Conservation (phyloP, 805 yeast species). For the Torulaspora indica region DNA sequence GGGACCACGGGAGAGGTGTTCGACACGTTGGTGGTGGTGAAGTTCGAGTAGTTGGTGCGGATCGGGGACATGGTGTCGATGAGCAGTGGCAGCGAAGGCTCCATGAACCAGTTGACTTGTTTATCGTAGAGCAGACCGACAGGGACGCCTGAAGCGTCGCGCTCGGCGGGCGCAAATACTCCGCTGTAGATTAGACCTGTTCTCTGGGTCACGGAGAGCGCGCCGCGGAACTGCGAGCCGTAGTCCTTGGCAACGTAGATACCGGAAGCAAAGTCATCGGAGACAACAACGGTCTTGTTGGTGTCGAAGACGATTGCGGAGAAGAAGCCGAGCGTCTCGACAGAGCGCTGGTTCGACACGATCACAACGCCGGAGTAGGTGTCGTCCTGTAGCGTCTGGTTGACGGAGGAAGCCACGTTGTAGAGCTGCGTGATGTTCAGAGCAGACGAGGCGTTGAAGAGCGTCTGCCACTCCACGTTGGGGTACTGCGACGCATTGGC, state of each 20-base stretch:
- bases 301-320: constrained; percentile 22
- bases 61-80: constrained; percentile 21
- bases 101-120: constrained; percentile 27
- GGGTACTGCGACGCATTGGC: constrained; percentile 12
- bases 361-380: constrained; percentile 25
- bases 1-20: constrained; percentile 25
- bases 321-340: constrained; percentile 30
- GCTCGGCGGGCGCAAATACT: constrained; percentile 23
- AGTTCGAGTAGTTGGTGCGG: constrained; percentile 23
- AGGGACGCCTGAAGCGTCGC: constrained; percentile 17
- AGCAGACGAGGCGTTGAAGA: constrained; percentile 23
- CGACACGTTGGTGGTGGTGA: constrained; percentile 18
- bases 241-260: constrained; percentile 20
- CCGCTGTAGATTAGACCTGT: constrained; percentile 30
- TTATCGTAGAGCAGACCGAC: constrained; percentile 24
- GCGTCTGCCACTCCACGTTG: constrained; percentile 11
- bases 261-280: constrained; percentile 20
- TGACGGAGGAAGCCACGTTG: constrained; percentile 15
- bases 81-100: constrained; percentile 22
- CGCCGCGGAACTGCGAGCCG: constrained; percentile 24
- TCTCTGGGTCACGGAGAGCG: constrained; percentile 22
- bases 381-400: constrained; percentile 13
- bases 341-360: constrained; percentile 21
- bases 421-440: constrained; percentile 28
- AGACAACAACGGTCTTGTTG: constrained; percentile 24